Evolutionary conservation across 768 basidiomycete genomes (phyloP), one percentile per base, ranked within the genome.

Genomic region (Stropharia rugosoannulata): DNA sequence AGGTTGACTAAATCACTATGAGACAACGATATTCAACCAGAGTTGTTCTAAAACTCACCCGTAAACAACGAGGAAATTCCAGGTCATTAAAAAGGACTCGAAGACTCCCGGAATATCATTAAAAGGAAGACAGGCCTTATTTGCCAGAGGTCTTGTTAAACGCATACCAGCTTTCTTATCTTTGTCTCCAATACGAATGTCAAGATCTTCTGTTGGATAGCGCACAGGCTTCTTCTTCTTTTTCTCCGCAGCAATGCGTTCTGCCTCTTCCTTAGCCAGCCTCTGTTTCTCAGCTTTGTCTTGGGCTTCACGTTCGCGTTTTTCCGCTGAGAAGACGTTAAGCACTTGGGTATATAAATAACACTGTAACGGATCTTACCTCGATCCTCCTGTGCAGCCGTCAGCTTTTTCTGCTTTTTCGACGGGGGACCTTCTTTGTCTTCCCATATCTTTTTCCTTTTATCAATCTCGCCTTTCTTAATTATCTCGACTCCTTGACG

Each of bases 11-110:
- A 38, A 40, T 55, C 49, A 25, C 51, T 22, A n/a, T 63, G 41
- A 56, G 46, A 25, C 35, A 11, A n/a, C n/a, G 39, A 45, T 55
- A 51, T 44, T 56, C 15, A 62, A 51, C 57, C 29, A 44, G 42
- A 39, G 9, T 19, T 5, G 32, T n/a, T 56, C 19, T 41, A 59
- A 15, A 29, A 72, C 85, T 63, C 68, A 97, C 97, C 95, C 93
- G 70, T 95, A 95, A 50, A 94, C 88, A 51, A 92, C 88, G 53
- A 98, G 71, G 70, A 96, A 96, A 71, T 93, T 95, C 95, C 95
- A 99, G 8, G 85, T 76, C 87, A 92, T 88, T 29, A 98, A 72
- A 69, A 98, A 93, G 8, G 80, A 75, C 68, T 98, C 95, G 59
- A 97, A 96, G 11, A 80, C 73, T 10, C 76, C 78, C 7, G 81